These are phyloP conservation scores for Yamadazyma endophytica DNA, from an alignment of 805 yeast species.

Conservation along the genomic window DNA sequence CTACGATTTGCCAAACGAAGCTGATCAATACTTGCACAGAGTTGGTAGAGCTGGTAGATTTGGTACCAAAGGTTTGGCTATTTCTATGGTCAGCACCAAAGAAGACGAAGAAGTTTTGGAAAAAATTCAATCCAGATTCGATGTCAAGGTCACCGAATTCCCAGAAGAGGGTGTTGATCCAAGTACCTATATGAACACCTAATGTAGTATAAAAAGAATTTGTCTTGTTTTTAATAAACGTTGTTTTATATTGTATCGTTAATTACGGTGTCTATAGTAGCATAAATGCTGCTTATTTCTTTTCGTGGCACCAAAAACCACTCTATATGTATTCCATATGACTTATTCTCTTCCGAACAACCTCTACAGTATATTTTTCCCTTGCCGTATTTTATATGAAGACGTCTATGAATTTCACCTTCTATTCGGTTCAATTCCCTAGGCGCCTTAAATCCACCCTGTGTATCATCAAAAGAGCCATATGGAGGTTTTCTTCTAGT, in stretches of 20 bases:
- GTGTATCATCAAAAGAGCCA: not conserved
- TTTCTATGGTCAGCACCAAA: slow-evolving; percentile 80
- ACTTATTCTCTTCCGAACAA: slow-evolving; percentile 21
- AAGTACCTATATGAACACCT: slow-evolving; percentile 95
- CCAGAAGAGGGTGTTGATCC: slow-evolving; percentile 99
- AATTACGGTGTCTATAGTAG: slow-evolving; percentile 21
- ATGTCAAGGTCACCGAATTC: slow-evolving; percentile 90
- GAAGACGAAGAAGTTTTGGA: slow-evolving; percentile 87
- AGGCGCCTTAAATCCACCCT: slow-evolving; percentile 39
- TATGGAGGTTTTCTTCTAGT: slow-evolving; percentile 1
- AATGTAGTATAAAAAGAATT: slow-evolving; percentile 9
- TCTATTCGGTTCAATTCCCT: slow-evolving; percentile 35
- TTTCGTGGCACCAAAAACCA: slow-evolving; percentile 54
- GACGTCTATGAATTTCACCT: slow-evolving; percentile 32
- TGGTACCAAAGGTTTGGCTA: slow-evolving; percentile 97
- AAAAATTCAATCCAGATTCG: slow-evolving; percentile 95
- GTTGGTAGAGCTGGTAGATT: slow-evolving; percentile 99
- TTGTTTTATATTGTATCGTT: slow-evolving; percentile 1
- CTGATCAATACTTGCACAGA: slow-evolving; percentile 97
- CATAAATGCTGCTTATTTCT: slow-evolving; percentile 28
- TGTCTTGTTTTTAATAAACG: slow-evolving; percentile 1
- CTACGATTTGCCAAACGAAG: slow-evolving; percentile 93
- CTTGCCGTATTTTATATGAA: slow-evolving; percentile 40
- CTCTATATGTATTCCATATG: slow-evolving; percentile 44
- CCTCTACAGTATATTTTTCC: slow-evolving; percentile 49